Base-by-base conservation (phyloP, 352 stramenopile species). In the Bremia lactucae region DNA sequence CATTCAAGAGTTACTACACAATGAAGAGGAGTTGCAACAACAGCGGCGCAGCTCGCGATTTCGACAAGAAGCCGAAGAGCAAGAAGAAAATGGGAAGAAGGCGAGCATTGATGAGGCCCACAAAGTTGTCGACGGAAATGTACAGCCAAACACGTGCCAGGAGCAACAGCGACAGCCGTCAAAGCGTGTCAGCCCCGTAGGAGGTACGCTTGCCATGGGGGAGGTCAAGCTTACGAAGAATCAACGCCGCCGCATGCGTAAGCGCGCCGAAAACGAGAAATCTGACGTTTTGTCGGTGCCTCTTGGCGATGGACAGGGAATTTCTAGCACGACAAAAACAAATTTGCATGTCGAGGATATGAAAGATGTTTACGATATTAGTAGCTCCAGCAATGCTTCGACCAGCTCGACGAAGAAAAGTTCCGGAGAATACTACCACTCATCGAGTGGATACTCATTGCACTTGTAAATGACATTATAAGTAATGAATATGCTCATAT, bases 201-300 rank as follows among this genome's bases (percentile, higher is more conserved):
- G 71, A 25, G 59, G 55, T 7, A 61, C 59, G 0, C 55, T 56
- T 2, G 59, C 45, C 3, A 67, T 65, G 24, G 56, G 52, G 3
- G 46, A 62, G 14, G 33, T 47, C 13, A 86, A 84, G 40, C 56
- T 89, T 18, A 81, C 63, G 31, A 89, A 89, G 63, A 89, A 87
- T 55, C 72, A 85, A 60, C 73, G 77, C 26, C 77, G 74, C 5
- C 77, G 77, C 13, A 66, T 85, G 65, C 73, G 77, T 46, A 85
- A 86, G 49, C 77, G 77, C 19, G 73, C 73, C 13, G 73, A 89
- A 48, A 86, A 85, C 20, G 72, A 89, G 46, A 67, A 83, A 37
- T 64, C 57, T 26, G 68, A 83, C 36, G 73, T 82, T 15, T 42
- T 83, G 41, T 76, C 65, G 7, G 78, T 82, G 69, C 48, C 83